Evolutionary conservation across 106 monocot genomes (phyloP).

Genomic region (Triglochin maritima): DNA sequence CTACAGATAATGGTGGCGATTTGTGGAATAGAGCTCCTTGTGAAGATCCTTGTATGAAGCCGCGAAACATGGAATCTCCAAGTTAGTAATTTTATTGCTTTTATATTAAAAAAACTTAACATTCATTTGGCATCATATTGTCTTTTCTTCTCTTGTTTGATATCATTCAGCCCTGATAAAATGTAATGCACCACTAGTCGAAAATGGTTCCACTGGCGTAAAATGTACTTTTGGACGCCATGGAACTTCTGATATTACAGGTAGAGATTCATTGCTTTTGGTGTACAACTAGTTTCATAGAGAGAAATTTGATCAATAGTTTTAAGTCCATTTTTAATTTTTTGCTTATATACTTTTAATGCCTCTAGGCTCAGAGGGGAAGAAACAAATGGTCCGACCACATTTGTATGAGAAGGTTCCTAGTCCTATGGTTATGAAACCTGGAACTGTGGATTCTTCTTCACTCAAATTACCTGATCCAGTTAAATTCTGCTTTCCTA

Average conservation of each 20-base stretch:
- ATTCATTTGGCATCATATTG: too few species aligned
- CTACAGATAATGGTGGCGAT: too few species aligned
- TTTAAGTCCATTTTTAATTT: background rate
- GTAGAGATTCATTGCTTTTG: background rate
- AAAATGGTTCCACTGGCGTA: background rate
- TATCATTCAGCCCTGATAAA: too few species aligned
- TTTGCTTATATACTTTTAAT: background rate
- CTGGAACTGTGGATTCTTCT: background rate
- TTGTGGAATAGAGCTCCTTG: too few species aligned
- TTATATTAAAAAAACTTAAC: too few species aligned
- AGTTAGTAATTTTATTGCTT: too few species aligned
- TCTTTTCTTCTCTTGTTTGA: too few species aligned
- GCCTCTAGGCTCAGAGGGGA: background rate
- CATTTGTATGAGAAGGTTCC: background rate
- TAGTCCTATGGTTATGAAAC: constrained; percentile 1
- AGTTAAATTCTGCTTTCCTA: constrained; percentile 6
- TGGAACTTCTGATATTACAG: background rate
- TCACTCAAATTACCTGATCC: background rate
- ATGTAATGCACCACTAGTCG: background rate
- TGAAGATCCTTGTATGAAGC: too few species aligned
- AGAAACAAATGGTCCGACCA: background rate
- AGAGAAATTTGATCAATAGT: background rate
- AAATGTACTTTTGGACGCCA: background rate
- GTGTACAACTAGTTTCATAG: background rate
- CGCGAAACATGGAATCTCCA: too few species aligned